Base-by-base conservation (phyloP, 768 basidiomycete genomes). In the Phlebiopsis flavidoalba region DNA sequence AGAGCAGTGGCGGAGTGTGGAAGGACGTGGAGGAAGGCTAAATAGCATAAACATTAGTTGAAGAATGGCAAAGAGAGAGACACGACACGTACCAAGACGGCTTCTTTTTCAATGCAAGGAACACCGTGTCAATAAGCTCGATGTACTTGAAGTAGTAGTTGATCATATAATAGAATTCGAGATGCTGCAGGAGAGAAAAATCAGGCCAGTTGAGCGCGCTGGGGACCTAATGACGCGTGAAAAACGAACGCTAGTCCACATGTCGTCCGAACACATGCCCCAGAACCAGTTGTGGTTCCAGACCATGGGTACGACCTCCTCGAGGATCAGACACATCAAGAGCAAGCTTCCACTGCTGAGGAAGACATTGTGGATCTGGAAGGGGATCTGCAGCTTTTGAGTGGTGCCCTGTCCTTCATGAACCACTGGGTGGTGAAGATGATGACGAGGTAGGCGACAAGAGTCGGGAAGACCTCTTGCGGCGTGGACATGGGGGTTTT, bases 141-240 rank as follows among this genome's bases (percentile, higher is more conserved):
- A 97, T 77, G 74, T 98, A 98, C 74, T 98, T 98, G 85, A 97
- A 93, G 76, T 88, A 95, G 78, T 98, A 99, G 80, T 99, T 99
- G 80, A 98, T 81, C 81, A 98, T 94, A 79, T 99, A 98, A 79
- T 92, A 98, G 70, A 95, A 89, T 77, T 98, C 91, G 73, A 98
- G 80, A 72, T 83, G 84, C 95, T 97, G 69, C 14, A 48, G 21
- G 46, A 37, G 36, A 10, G 50, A 37, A 37, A 62, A 35, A 62
- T 24, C 14, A 53, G 10, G 31, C 55, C 54, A 48, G 26, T 5
- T 35, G 52, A 43, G 19, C 57, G 50, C 46, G 40, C 14, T 57
- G 49, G 17, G 57, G 50, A 21, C 10, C 47, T 40, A 14, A 47
- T 37, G 56, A 61, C 46, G 53, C 66, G 60, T 56, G 35, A 24